These are phyloP conservation scores for Dactylellina sp. DNA, from an alignment of 2,329 filamentous ascomycete genomes.

Conservation along the genomic window DNA sequence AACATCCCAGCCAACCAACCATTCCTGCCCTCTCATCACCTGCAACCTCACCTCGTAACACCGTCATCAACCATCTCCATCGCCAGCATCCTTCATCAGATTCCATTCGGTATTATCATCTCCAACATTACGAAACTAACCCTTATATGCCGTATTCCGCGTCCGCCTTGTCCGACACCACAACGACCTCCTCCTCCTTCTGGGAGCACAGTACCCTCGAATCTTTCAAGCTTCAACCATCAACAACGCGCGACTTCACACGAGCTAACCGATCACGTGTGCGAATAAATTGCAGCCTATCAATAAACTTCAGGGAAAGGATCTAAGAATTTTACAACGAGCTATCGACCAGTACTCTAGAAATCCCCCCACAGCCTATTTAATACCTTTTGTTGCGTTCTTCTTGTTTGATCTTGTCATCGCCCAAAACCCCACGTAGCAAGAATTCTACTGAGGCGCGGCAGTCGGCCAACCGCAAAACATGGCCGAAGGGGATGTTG, in stretches of 20 bases:
- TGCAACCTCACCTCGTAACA: slow-evolving; percentile 22
- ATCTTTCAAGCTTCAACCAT: slow-evolving; percentile 1
- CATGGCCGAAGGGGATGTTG: slow-evolving; percentile 70
- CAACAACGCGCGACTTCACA: slow-evolving; percentile 39
- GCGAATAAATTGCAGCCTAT: slow-evolving; percentile 2
- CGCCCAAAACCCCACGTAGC: slow-evolving; percentile 30
- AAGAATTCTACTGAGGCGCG: slow-evolving; percentile 30
- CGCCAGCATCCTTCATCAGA: slow-evolving; percentile 10
- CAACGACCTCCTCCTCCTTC: too few relatives aligned
- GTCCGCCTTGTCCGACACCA: neutral
- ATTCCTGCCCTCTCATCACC: slow-evolving; percentile 44
- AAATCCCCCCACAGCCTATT: slow-evolving; percentile 16
- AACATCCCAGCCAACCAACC: slow-evolving; percentile 32
- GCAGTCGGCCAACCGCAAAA: slow-evolving; percentile 60
- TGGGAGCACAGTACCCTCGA: neutral
- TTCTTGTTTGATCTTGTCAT: slow-evolving; percentile 38
- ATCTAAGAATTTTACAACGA: neutral
- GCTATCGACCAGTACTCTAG: slow-evolving; percentile 7
- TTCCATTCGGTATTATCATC: neutral
- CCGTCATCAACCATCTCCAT: slow-evolving; percentile 14
- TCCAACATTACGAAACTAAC: neutral
- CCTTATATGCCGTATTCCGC: neutral
- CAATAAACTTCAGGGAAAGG: slow-evolving; percentile 1
- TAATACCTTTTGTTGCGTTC: slow-evolving; percentile 3
- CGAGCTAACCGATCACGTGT: slow-evolving; percentile 42